Evolutionary conservation across 768 basidiomycete genomes (phyloP), one percentile per base, ranked within the genome.

Genomic region (Boletellus sp.): DNA sequence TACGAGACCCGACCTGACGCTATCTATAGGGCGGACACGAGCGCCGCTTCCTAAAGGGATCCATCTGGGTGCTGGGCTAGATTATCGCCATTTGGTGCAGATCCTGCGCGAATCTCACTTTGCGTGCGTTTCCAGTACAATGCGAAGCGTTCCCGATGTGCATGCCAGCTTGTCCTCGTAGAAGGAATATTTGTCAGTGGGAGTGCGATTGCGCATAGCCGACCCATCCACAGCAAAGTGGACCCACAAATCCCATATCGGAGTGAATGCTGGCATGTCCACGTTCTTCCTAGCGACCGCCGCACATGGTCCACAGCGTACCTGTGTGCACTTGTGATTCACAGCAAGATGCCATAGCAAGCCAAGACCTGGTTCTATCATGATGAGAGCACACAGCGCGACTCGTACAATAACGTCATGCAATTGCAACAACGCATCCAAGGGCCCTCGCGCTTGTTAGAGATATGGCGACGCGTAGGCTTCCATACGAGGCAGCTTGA

Each of bases 201-300:
- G 24, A 48, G n/a, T 6, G 35, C 39, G 52, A 48, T n/a, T 36
- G 24, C 59, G 58, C 50, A 58, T 42, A n/a, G n/a, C n/a, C n/a
- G n/a, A n/a, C n/a, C n/a, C n/a, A n/a, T n/a, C 6, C 17, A 61
- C 60, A 54, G 55, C 55, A 64, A 49, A 34, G 45, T 36, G 61
- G 62, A 54, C 61, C 52, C 17, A 61, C 61, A 52, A 42, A 43
- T 24, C 11, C 48, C n/a, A n/a, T n/a, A n/a, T n/a, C n/a, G n/a
- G n/a, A n/a, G n/a, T n/a, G 5, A 39, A 24, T 16, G 37, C 53
- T n/a, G 28, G 11, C 28, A 10, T 3, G 42, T 12, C 13, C 3
- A 31, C 15, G 16, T 45, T 17, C 16, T 17, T 51, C 49, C 43
- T 53, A 53, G 60, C 50, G 51, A 46, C 37, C 15, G 31, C 26